Evolutionary conservation across 495 filamentous ascomycete genomes (phyloP), one percentile per base, ranked within the genome.

Genomic region (Aspergillus campestris): DNA sequence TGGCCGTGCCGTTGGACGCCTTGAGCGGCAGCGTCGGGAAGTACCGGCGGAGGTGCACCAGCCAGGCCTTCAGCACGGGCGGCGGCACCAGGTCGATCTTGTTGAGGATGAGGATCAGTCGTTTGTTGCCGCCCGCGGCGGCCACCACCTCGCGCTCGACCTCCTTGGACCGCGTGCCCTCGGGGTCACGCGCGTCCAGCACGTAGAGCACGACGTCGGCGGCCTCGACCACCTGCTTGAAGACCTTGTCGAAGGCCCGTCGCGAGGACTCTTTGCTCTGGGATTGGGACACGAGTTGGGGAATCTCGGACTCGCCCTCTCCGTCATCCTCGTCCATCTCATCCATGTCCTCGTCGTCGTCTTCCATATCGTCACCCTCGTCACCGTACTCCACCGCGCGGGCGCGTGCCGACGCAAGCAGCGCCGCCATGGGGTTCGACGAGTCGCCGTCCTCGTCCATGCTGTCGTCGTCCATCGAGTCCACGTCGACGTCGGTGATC

Each of bases 201-300:
- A 97, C 87, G 64, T 97, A 97, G 46, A 97, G 80, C 28, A 97
- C 69, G 11, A 97, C 89, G 59, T 97, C 91, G 18, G 91, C 86
- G 31, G 81, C 75, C 28, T 89, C 84, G 24, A 94, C 80, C n/a
- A 95, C 88, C 57, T 85, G 78, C 74, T 95, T 95, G 77, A 95
- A 97, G 53, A 91, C 81, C 70, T 95, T 95, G 74, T 94, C 87
- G 68, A 89, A 95, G 31, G 86, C 82, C 59, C 81, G 84, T 52
- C 89, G 78, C 42, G 91, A 97, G 34, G 73, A 80, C 51, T 89
- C 85, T 64, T 83, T 83, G 37, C 56, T 50, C 24, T 57, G 40
- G 27, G 58, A 56, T 50, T 63, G 59, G 35, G 64, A 54, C 39
- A 57, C 58, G 18, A 69, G 51, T 28, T 58, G 52, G 7, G 69